These are phyloP conservation scores for Hortiboletus flavorubellus DNA, from an alignment of 768 basidiomycete species.

Conservation along the genomic window DNA sequence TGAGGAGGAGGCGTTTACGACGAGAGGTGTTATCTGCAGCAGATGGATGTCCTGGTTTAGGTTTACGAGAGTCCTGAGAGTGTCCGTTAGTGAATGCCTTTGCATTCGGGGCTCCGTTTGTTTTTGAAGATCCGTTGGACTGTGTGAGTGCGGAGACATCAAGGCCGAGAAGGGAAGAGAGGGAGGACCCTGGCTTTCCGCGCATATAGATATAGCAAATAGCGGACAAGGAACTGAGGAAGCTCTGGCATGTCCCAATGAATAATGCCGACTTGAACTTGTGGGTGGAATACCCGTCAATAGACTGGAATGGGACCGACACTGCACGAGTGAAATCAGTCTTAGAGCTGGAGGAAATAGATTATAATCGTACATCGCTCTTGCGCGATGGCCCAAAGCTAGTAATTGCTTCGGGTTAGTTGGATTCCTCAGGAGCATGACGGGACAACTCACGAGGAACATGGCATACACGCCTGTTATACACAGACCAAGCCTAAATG, in stretches of 20 bases:
- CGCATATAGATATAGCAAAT: conserved; percentile 70
- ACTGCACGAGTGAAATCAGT: conserved; percentile 42
- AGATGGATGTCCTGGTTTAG: conserved; percentile 24
- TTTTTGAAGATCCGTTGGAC: conserved; percentile 21
- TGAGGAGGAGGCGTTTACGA: conserved; percentile 53
- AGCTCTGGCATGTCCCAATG: conserved; percentile 81
- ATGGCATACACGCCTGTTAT: conserved; percentile 88
- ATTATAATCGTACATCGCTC: conserved; percentile 66
- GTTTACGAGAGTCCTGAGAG: conserved; percentile 18
- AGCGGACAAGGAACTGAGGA: conserved; percentile 72
- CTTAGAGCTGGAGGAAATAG: neutral
- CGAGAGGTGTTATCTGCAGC: conserved; percentile 34
- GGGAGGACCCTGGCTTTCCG: conserved; percentile 48
- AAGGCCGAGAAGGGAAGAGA: conserved; percentile 63
- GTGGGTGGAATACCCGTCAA: conserved; percentile 57
- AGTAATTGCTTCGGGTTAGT: conserved; percentile 6
- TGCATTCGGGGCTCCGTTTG: conserved; percentile 24
- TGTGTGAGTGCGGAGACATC: conserved; percentile 27
- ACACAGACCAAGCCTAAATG: conserved; percentile 59
- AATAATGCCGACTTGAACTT: conserved; percentile 86
- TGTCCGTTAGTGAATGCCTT: conserved; percentile 40
- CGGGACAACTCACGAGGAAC: conserved; percentile 66
- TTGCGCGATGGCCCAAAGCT: conserved; percentile 93
- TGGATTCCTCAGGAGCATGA: neutral
- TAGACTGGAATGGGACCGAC: conserved; percentile 76